Evolutionary conservation across 2,329 filamentous ascomycete genomes (phyloP), one percentile per base, ranked within the genome.

Genomic region (Fusarium nanum): DNA sequence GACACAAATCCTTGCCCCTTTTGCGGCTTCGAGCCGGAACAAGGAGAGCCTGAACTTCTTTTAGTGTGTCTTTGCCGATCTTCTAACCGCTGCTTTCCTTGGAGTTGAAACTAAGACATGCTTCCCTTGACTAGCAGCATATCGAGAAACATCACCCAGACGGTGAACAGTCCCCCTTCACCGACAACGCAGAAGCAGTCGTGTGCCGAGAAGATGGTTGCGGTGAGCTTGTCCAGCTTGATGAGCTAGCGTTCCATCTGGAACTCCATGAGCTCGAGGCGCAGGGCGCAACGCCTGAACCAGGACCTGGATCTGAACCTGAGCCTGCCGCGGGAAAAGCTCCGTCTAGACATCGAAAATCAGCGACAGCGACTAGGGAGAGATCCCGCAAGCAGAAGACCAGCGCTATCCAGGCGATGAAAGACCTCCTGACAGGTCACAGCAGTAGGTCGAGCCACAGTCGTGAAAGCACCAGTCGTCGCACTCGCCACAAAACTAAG

Each of bases 211-310:
- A 72, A 27, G 83, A 86, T 18, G 85, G 83, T 23, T 92, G 90
- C 74, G 86, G 86, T 32, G 89, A 92, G 76, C 76, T 83, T n/a
- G 46, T 76, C 34, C 30, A 56, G n/a, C 53, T 53, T 9, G 73
- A 73, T n/a, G 74, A 76, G 28, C 45, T 76, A 46, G 63, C 63
- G 20, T 73, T 64, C 34, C 74, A 76, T 37, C 56, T 76, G 6
- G 68, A 75, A 50, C 74, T 76, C 30, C 74, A 76, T 56, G 67
- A 72, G 52, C 73, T 76, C 25, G 74, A 76, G 46, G 66, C 62
- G 6, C 60, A 68, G 32, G 74, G 64, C 28, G 61, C 59, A 11
- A 56, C 68, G 6, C 64, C 60, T 1, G 69, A 56, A 48, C 60
- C 60, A 10, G 55, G 66, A 8, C 64, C 60, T 1, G 67, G 52